Percentiles rank a stretch among this genome's conserved stretches.
phyloP scores from a whole-genome alignment of 768 basidiomycete species.

The Trametes villosa region DNA sequence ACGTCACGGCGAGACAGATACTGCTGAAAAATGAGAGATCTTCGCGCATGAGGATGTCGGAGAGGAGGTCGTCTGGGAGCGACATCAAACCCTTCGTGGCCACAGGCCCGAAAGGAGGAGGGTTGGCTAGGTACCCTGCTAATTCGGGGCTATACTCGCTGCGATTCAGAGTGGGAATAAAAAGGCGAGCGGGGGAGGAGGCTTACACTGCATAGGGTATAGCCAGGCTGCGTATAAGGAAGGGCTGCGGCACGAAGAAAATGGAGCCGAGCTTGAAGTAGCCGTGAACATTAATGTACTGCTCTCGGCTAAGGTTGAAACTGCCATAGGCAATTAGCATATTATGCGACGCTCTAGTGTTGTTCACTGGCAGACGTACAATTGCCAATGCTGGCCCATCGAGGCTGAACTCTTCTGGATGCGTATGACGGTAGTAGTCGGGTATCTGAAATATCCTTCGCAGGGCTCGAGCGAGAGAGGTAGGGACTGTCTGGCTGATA shows the following conservation, averaged over 20 bases:
- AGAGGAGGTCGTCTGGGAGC: conserved; percentile 34
- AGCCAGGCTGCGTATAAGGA: not conserved
- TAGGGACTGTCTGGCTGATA: too few species aligned
- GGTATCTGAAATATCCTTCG: too few species aligned
- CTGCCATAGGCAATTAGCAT: not conserved
- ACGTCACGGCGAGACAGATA: conserved; percentile 51
- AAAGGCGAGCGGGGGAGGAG: conserved; percentile 53
- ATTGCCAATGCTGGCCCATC: conserved; percentile 1
- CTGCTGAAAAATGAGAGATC: conserved; percentile 70
- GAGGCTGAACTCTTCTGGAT: too few species aligned
- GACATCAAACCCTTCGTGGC: conserved; percentile 31
- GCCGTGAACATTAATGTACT: not conserved
- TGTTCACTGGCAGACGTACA: conserved; percentile 1
- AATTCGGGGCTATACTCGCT: not conserved
- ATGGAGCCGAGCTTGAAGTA: not conserved
- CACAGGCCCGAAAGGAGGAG: not conserved
- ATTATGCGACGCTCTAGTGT: too few species aligned
- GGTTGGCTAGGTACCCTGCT: not conserved
- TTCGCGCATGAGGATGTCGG: conserved; percentile 34
- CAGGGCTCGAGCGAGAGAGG: too few species aligned
- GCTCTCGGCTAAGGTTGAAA: not conserved
- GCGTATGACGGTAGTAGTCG: too few species aligned
- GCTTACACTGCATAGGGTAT: not conserved
- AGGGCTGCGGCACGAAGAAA: not conserved
- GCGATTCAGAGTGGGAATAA: not conserved